Base-by-base conservation (phyloP, 2,329 filamentous ascomycete species). In the Fusarium sp. region DNA sequence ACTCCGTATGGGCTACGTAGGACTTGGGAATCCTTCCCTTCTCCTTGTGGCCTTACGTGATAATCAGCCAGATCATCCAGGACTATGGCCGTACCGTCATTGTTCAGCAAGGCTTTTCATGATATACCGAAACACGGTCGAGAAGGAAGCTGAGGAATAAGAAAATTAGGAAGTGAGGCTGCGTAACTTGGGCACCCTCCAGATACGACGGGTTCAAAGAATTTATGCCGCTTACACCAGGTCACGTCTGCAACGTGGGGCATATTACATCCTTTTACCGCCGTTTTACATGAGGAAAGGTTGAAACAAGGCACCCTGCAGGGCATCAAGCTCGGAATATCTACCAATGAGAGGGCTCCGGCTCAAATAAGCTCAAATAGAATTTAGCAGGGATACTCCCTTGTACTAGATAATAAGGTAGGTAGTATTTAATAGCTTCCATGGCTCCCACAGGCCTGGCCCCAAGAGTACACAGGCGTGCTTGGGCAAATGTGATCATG, bases 291-390 rank as follows among this genome's bases (percentile, higher is more conserved):
- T 31, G 26, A 65, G 30, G 41, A 51, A 60, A 22, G 30, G 44
- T 66, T 60, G 42, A 67, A 66, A 60, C 64, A 67, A 67, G 62
- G 61, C 47, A 30, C 64, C 53, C 36, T 67, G 44, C 53, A 60
- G 44, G 60, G 35, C 28, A 31, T 20, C 31, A 45, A 44, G 38
- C 62, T 61, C 36, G 44, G 47, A 24, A 15, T 33, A 24, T 35
- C 24, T 24, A 18, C 64, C 64, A 67, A 66, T 66, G 20, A 60
- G 28, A 54, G 20, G 15, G 57, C 30, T 28, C 33, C 45, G 22
- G 44, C 53, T 47, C 47, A 51, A 61, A 67, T 61, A 67, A 67
- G 62, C 64, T 67, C 44, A 45, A 38, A 35, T n/a, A n/a, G n/a
- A n/a, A n/a, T n/a, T 22, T 67, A 22, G 44, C 53, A 61, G 51